Evolutionary conservation across 495 filamentous ascomycete species (phyloP), one percentile per base, ranked within the genome.

Genomic region (Pseudevernia furfuracea): DNA sequence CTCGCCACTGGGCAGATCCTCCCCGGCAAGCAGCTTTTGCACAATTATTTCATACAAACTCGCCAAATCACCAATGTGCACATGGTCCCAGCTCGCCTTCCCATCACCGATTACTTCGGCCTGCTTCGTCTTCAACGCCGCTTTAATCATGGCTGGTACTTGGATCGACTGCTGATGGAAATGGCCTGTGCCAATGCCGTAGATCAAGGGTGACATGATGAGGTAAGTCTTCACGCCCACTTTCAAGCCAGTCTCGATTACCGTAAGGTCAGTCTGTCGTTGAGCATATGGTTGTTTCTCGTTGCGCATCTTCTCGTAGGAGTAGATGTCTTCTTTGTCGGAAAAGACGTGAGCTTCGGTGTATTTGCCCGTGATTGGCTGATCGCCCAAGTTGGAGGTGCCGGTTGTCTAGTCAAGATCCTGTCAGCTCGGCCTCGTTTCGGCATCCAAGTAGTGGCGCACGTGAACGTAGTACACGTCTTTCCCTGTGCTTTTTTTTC

Each of bases 151-250:
- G 25, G 55, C 28, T 14, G 78, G 78, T 10, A 79, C 63, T 68
- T 82, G 79, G 30, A 79, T 74, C 48, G 74, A 74, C 1, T 60
- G 57, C 15, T 66, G 71, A 48, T 81, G 78, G 69, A 79, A 79
- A 0, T 69, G 66, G 41, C 80, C 81, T 3, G 69, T 74, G 12
- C 80, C 80, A 2, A 69, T 43, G 36, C 81, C 81, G 67, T 76
- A 84, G 39, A 83, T 80, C 12, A 75, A 75, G 17, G 78, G 78
- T 2, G 74, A 71, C 71, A 80, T 80, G 59, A 84, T 74, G 37
- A 82, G 74, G 60, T 75, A 67, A 0, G 81, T 80, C 56, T 72
- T 75, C 2, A 84, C 76, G 37, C 72, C 74, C 8, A 71, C 58
- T 32, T 73, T 65, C 14, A 74, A 36, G 12, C 77, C 78, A 1